Evolutionary conservation across 23 red algal genomes (phyloP).

Genomic region (Gracilaria vermiculophylla): DNA sequence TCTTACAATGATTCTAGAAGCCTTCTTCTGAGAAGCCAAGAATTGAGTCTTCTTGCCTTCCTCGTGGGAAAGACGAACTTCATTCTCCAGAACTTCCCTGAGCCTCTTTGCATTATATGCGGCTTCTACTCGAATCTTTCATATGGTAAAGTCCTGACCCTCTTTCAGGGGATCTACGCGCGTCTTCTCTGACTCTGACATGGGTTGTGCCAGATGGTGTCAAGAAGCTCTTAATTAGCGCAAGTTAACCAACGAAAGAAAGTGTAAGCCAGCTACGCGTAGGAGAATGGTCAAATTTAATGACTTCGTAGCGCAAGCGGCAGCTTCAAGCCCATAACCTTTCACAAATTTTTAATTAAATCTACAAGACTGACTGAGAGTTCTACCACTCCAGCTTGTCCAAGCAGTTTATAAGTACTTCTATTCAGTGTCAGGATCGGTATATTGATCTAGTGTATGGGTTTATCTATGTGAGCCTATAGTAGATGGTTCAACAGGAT

Average conservation of each 20-base stretch:
- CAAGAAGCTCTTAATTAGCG: neutral
- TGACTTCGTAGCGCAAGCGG: neutral
- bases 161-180: neutral
- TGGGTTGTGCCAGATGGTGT: neutral
- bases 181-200: constrained; percentile 24
- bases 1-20: no score
- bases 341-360: neutral
- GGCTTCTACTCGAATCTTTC: no score
- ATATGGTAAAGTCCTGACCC: neutral
- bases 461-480: no score
- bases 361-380: neutral
- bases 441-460: no score
- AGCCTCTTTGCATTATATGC: no score
- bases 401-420: neutral
- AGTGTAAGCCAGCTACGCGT: neutral
- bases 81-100: no score
- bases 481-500: no score
- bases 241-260: neutral
- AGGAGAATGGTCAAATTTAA: neutral
- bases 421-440: no score
- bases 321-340: neutral
- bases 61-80: no score
- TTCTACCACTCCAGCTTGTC: neutral
- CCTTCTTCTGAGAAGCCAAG: no score
- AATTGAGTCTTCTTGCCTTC: no score